These are phyloP conservation scores for Arthrobotrys pseudoclavata DNA, from an alignment of 2,329 filamentous ascomycete species.

Conservation along the genomic window DNA sequence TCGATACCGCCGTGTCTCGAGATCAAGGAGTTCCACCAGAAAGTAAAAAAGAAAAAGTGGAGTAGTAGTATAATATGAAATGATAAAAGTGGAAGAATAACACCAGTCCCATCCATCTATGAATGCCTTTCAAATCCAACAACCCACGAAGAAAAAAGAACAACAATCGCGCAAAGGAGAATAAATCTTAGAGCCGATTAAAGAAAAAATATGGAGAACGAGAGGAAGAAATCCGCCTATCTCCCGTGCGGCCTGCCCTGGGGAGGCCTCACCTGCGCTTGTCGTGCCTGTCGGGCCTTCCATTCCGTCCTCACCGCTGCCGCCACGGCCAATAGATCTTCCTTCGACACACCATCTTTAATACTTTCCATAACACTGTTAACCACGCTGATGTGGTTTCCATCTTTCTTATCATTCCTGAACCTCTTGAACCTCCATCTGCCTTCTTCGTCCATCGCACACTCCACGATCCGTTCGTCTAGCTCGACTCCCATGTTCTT, in stretches of 20 bases:
- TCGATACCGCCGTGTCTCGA: conserved; percentile 1
- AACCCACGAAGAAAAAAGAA: conserved; percentile 12
- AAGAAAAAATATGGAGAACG: background rate
- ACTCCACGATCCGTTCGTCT: conserved; percentile 91
- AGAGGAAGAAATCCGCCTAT: background rate
- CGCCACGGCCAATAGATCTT: conserved; percentile 80
- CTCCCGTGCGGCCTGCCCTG: conserved; percentile 22
- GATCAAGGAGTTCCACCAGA: background rate
- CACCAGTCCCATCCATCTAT: conserved; percentile 56
- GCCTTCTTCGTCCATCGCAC: conserved; percentile 79
- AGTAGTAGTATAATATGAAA: conserved; percentile 1
- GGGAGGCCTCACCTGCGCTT: background rate
- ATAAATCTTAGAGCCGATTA: background rate
- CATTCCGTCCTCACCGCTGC: conserved; percentile 82
- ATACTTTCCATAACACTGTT: conserved; percentile 91
- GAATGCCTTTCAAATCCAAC: conserved; percentile 37
- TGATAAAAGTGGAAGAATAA: conserved; percentile 28
- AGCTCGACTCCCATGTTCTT: conserved; percentile 81
- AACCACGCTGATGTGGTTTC: conserved; percentile 88
- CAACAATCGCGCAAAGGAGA: background rate
- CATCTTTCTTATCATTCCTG: conserved; percentile 90
- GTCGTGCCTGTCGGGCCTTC: conserved; percentile 70
- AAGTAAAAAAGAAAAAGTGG: background rate
- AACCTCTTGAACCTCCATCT: conserved; percentile 91
- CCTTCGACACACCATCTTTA: conserved; percentile 83